These are phyloP conservation scores for Trichophyton benhamiae DNA, from an alignment of 2,329 filamentous ascomycete genomes.

Conservation along the genomic window DNA sequence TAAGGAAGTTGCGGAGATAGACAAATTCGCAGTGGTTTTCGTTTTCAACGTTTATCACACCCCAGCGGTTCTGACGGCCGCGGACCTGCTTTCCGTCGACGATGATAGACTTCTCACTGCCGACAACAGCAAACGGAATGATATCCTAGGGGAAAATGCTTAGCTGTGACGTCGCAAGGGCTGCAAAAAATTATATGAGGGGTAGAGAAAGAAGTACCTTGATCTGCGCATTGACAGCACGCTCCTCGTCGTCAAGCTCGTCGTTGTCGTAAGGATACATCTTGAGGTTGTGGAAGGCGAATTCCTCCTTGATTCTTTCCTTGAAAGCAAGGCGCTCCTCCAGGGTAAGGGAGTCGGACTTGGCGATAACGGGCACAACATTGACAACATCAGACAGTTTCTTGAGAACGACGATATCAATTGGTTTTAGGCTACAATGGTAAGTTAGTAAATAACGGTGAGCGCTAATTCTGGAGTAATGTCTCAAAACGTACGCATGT, in stretches of 20 bases:
- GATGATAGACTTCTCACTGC: slow-evolving; percentile 95
- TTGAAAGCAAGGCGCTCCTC: slow-evolving; percentile 96
- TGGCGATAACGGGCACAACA: slow-evolving; percentile 96
- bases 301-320: slow-evolving; percentile 99
- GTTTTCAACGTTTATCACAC: slow-evolving; percentile 98
- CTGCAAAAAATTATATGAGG: neutral
- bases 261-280: slow-evolving; percentile 99
- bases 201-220: slow-evolving; percentile 57
- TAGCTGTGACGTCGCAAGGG: neutral
- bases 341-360: slow-evolving; percentile 88
- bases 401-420: slow-evolving; percentile 98
- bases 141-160: slow-evolving; percentile 50
- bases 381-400: slow-evolving; percentile 99
- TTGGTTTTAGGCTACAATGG: slow-evolving; percentile 63
- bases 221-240: slow-evolving; percentile 83
- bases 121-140: slow-evolving; percentile 94
- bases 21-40: slow-evolving; percentile 99
- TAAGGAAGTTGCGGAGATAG: slow-evolving; percentile 95
- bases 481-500: slow-evolving; percentile 51
- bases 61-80: slow-evolving; percentile 97
- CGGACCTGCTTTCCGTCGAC: slow-evolving; percentile 96
- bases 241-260: slow-evolving; percentile 95
- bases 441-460: slow-evolving; percentile 4
- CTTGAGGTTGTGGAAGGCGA: slow-evolving; percentile 98
- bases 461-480: neutral